A percentile compares a stretch with the other conserved stretches of the same genome.
Conservation (phyloP, 2,329 filamentous ascomycete species). For the Epichloe brachyelytri region DNA sequence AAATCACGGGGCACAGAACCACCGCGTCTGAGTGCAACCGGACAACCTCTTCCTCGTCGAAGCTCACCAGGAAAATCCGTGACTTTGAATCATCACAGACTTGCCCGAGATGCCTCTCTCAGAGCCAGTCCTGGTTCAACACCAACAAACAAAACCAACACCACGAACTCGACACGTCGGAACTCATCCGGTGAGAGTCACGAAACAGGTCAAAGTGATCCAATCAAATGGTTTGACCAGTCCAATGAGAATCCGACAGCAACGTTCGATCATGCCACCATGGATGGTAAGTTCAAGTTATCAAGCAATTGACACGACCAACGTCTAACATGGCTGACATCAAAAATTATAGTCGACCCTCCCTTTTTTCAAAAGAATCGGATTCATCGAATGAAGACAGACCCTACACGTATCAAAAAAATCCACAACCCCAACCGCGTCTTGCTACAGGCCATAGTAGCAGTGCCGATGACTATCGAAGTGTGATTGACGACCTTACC, state of each 20-base stretch:
- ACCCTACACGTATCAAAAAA: conserved; percentile 12
- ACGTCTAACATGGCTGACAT: neutral
- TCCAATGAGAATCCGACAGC: conserved; percentile 37
- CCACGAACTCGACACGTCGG: conserved; percentile 15
- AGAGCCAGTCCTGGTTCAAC: conserved; percentile 15
- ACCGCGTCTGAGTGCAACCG: conserved; percentile 15
- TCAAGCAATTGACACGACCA: neutral
- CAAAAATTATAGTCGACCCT: conserved; percentile 28
- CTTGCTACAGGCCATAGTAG: conserved; percentile 34
- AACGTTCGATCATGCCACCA: conserved; percentile 27
- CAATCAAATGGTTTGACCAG: conserved; percentile 40
- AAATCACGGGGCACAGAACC: conserved; percentile 14
- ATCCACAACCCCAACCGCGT: conserved; percentile 15
- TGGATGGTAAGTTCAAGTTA: conserved; percentile 30
- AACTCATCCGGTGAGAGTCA: conserved; percentile 38
- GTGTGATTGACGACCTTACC: conserved; percentile 79
- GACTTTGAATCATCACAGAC: conserved; percentile 32
- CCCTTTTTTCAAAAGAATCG: conserved; percentile 41
- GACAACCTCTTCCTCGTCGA: conserved; percentile 32
- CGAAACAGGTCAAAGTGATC: conserved; percentile 34
- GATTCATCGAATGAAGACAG: conserved; percentile 38
- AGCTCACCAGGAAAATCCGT: conserved; percentile 32
- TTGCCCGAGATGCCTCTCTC: conserved; percentile 29
- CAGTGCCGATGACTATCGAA: conserved; percentile 62
- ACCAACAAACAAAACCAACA: conserved; percentile 9